Evolutionary conservation across 305 asterid species (phyloP).

Genomic region (Ajuga reptans): DNA sequence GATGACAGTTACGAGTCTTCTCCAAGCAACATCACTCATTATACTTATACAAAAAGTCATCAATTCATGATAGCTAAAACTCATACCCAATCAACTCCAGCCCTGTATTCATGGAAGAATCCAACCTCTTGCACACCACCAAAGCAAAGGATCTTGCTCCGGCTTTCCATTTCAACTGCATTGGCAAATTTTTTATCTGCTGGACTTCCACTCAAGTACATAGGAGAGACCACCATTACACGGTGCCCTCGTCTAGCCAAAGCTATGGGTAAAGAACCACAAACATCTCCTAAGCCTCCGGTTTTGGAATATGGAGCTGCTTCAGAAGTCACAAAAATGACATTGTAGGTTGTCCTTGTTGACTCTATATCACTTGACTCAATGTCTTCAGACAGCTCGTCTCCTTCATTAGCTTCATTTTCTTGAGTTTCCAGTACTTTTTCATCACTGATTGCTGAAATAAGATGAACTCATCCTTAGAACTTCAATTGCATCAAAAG

Average conservation of each 20-base stretch:
- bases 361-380: constrained; percentile 26
- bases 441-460: constrained; percentile 37
- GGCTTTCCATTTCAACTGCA: constrained; percentile 47
- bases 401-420: constrained; percentile 23
- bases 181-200: constrained; percentile 47
- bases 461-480: constrained; percentile 14
- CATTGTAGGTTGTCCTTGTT: constrained; percentile 34
- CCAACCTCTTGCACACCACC: constrained; percentile 71
- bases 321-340: constrained; percentile 74
- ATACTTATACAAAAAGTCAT: not conserved
- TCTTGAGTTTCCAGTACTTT: constrained; percentile 31
- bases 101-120: constrained; percentile 80
- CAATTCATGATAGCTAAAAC: constrained; percentile 2
- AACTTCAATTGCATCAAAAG: not conserved
- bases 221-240: constrained; percentile 88
- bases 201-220: constrained; percentile 52
- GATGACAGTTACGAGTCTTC: not conserved
- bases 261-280: constrained; percentile 91
- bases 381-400: constrained; percentile 27
- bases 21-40: not conserved
- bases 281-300: constrained; percentile 96
- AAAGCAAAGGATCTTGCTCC: constrained; percentile 51
- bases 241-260: constrained; percentile 81
- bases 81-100: constrained; percentile 93
- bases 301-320: constrained; percentile 93